Conservation (phyloP, 2,329 filamentous ascomycete genomes). For the Rhynchosporium graminicola region DNA sequence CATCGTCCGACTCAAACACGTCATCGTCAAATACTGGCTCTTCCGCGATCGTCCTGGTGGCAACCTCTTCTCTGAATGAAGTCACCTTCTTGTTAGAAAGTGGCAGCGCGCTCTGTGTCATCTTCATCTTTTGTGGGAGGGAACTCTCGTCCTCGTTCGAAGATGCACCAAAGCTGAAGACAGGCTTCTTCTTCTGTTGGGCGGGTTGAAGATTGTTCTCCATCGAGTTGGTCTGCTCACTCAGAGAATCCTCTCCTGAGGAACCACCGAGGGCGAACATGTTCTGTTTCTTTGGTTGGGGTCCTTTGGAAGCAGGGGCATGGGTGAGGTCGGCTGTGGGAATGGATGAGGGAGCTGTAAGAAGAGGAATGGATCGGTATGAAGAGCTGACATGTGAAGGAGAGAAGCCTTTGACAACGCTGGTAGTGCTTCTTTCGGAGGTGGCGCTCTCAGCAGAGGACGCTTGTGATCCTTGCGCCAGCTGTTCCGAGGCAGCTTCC, state of each 20-base stretch:
- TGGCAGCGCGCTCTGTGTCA: constrained; percentile 53
- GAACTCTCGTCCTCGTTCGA: constrained; percentile 85
- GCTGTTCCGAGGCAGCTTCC: constrained; percentile 36
- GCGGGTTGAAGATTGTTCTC: constrained; percentile 30
- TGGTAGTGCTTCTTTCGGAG: constrained; percentile 49
- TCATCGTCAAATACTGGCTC: constrained; percentile 55
- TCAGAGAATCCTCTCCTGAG: constrained; percentile 42
- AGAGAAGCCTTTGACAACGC: constrained; percentile 83
- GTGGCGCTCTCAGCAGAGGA: constrained; percentile 42
- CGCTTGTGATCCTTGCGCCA: constrained; percentile 38
- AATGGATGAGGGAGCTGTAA: constrained; percentile 43
- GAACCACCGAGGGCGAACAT: constrained; percentile 54
- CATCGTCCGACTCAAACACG: constrained; percentile 60
- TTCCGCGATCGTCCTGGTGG: constrained; percentile 64
- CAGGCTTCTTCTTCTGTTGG: constrained; percentile 56
- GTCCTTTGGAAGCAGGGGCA: constrained; percentile 51
- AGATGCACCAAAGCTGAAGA: constrained; percentile 74
- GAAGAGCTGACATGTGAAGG: constrained; percentile 72
- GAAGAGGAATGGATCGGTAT: constrained; percentile 52
- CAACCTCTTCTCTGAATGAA: constrained; percentile 77
- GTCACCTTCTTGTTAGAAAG: constrained; percentile 67
- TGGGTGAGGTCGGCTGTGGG: constrained; percentile 54
- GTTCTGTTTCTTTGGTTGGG: constrained; percentile 59
- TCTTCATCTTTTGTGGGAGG: constrained; percentile 50
- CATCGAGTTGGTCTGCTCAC: constrained; percentile 38